Evolutionary conservation across 2,329 filamentous ascomycete species (phyloP).

Genomic region (Amylocarpus encephaloides): DNA sequence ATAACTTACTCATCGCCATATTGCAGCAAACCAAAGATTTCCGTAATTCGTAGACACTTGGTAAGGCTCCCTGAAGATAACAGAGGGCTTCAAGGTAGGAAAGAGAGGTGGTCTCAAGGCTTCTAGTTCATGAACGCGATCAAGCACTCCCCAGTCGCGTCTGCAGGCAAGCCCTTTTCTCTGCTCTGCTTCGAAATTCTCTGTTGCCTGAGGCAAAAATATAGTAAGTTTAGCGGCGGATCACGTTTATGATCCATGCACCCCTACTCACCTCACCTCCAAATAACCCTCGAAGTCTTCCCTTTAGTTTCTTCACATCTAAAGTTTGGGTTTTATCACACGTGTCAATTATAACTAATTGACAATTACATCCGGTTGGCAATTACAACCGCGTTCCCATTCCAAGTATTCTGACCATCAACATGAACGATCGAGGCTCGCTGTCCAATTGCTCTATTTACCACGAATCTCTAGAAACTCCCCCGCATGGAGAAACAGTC

Average conservation of each 20-base stretch:
- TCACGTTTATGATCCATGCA: neutral
- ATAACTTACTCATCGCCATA: constrained; percentile 54
- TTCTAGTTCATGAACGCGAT: constrained; percentile 18
- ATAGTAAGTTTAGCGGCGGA: neutral
- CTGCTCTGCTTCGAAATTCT: constrained; percentile 14
- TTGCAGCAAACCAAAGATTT: constrained; percentile 30
- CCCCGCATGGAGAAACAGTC: too few species aligned
- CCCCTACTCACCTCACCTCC: too few species aligned
- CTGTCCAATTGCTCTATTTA: too few species aligned
- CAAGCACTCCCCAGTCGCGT: constrained; percentile 17
- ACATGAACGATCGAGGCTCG: too few species aligned
- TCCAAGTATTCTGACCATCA: too few species aligned
- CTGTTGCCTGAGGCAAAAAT: constrained; percentile 13
- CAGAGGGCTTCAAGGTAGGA: constrained; percentile 5
- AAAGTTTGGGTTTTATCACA: neutral
- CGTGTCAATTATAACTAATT: too few species aligned
- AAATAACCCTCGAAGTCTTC: too few species aligned
- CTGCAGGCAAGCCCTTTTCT: constrained; percentile 13
- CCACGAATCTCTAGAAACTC: too few species aligned
- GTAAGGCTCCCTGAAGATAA: constrained; percentile 1
- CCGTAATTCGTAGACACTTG: constrained; percentile 12
- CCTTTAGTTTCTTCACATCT: neutral
- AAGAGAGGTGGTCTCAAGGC: constrained; percentile 7
- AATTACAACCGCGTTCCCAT: too few species aligned
- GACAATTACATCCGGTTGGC: too few species aligned